Evolutionary conservation across 768 basidiomycete species (phyloP), one percentile per base, ranked within the genome.

Genomic region (Fomitopsis serialis): DNA sequence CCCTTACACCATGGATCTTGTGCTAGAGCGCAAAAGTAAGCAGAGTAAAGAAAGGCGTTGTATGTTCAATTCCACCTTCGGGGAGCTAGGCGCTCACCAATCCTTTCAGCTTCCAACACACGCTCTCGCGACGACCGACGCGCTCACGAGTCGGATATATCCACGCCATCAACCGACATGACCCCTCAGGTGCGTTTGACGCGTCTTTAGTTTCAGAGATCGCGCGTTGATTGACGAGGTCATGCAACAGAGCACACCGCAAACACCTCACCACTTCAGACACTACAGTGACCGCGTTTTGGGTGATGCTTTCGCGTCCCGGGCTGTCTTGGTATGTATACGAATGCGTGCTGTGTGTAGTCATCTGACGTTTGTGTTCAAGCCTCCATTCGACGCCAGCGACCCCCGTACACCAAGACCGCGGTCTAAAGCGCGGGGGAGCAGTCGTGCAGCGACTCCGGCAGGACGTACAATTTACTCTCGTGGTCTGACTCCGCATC

Each of bases 21-120:
- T 90, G 40, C 78, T 90, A 56, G 88, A 89, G 66, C 79, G 84
- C 43, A 85, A 87, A 65, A 74, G 67, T 54, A 76, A 74, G 61
- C 78, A 73, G 50, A 82, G 79, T 63, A 77, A 72, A 48, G 46
- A 55, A 19, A 52, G 71, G 65, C 45, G 79, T 74, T 62, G 84
- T 81, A 54, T 75, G 79, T 60, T 1, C 23, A 74, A 75, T 17
- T 37, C 46, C 32, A 23, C 24, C 32, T 42, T 19, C 45, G 51
- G 11, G 50, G 25, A 42, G 55, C 54, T 8, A 22, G n/a, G 43
- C 17, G 21, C 50, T 29, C 37, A 40, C 37, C 6, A 40, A 40
- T 40, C n/a, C 43, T 35, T 32, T 22, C 54, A 67, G 63, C 51
- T 11, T 64, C 63, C 17, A 54, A 51, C 19, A 54, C 66, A 44